Evolutionary conservation across 176 grass and related monocot genomes (phyloP), one percentile per base, ranked within the genome.

Genomic region (Musa beccarii): DNA sequence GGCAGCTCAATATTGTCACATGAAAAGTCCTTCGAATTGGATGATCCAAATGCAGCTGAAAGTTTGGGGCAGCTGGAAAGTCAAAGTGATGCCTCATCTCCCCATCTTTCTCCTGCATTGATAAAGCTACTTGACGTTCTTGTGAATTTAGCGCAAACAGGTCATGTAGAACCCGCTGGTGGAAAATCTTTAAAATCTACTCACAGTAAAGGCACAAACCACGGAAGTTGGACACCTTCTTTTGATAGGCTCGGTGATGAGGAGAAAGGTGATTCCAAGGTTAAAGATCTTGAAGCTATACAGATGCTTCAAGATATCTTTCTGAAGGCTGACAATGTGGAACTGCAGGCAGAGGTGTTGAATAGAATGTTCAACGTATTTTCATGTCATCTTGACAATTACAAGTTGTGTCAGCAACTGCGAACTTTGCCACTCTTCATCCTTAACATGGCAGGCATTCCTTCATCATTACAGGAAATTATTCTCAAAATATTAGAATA

Each of bases 281-380:
- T 99, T 75, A 99, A 94, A 82, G 96, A 99, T 94, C 88, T 99
- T 59, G 96, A 99, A 76, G 96, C 96, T 16, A 94, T 99, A 71
- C 96, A 99, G 84, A 95, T 92, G 96, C 86, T 99, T 63, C 96
- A 99, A 67, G 96, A 99, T 84, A 95, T 99, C 79, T 99, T 99
- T 89, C 86, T 99, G 17, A 99, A 99, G 78, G 96, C 96, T 55
- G 91, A 99, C 68, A 99, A 99, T 82, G 80, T 91, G 59, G 91
- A 99, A 85, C 89, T 95, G 52, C 91, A 99, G 82, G 91, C 88
- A 49, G 96, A 99, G 86, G 96, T 99, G 81, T 85, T 99, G 51
- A 94, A 99, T 82, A 91, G 96, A 92, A 92, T 99, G 90, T 99
- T 99, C 73, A 99, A 95, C 79, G 91, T 99, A 79, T 99, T 99